Evolutionary conservation across 768 basidiomycete genomes (phyloP).

Genomic region (Terana coerulea): DNA sequence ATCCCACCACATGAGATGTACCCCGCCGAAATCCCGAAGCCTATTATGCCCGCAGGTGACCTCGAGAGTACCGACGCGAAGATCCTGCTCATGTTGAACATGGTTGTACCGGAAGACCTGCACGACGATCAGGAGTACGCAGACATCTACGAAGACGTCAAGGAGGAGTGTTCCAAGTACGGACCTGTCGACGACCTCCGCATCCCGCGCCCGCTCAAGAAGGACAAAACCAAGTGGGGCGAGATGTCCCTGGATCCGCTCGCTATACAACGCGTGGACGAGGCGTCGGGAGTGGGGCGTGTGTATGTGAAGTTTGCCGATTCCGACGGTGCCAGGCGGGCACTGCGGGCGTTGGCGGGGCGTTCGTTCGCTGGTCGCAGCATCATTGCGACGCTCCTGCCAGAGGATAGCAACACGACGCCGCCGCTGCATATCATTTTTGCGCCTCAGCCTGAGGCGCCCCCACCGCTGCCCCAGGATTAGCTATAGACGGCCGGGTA

Average conservation of each 20-base stretch:
- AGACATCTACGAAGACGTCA: constrained; percentile 93
- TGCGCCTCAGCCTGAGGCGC: constrained; percentile 78
- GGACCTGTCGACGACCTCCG: constrained; percentile 81
- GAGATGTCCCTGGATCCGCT: constrained; percentile 57
- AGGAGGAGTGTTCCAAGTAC: constrained; percentile 81
- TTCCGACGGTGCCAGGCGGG: constrained; percentile 57
- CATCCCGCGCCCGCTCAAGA: constrained; percentile 86
- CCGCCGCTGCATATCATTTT: constrained; percentile 81
- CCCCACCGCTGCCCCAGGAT: constrained; percentile 64
- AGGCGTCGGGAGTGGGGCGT: constrained; percentile 89
- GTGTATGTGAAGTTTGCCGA: constrained; percentile 89
- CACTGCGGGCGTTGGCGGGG: constrained; percentile 86
- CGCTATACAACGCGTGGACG: constrained; percentile 73
- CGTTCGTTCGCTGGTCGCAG: constrained; percentile 83
- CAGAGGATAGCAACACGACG: constrained; percentile 81
- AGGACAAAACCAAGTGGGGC: constrained; percentile 80
- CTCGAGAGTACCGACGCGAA: constrained; percentile 50
- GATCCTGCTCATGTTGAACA: constrained; percentile 96
- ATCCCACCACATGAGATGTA: constrained; percentile 61
- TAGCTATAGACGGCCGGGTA: no score
- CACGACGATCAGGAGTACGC: constrained; percentile 87
- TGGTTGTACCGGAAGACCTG: constrained; percentile 94
- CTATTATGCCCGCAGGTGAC: constrained; percentile 85
- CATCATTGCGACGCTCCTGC: constrained; percentile 80
- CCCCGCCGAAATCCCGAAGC: constrained; percentile 78